Base-by-base conservation (phyloP, 2,329 filamentous ascomycete genomes). In the Apiospora koreana region DNA sequence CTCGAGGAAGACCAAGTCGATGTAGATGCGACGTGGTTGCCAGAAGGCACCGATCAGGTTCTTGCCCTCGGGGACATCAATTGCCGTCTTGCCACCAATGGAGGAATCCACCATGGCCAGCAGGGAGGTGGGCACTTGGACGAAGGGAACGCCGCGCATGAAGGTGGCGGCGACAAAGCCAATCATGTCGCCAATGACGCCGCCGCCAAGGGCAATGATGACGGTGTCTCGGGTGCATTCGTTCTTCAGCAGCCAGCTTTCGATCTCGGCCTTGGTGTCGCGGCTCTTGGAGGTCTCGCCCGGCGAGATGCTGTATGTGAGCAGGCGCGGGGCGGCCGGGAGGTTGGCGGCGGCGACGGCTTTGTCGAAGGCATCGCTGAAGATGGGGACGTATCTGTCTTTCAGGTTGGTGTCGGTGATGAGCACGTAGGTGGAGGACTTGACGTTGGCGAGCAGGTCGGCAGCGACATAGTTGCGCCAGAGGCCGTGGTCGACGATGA, bases 71-170 rank as follows among this genome's bases (percentile, higher is more conserved):
- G 95, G 95, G 0, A 94, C 97, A 79, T 99, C 96, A 81, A 99
- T 98, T 70, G 96, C 96, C 12, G 96, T 99, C 86, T 99, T 99
- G 73, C 96, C 96, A 72, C 96, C 96, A 79, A 99, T 98, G 46
- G 94, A 97, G 64, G 95, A 98, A 82, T 99, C 96, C 54, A 99
- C 96, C 96, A 99, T 99, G 73, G 96, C 91, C 68, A 99, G 87
- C 70, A 99, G 86, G 0, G 95, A 97, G 12, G 96, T 99, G 1
- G 96, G 96, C 65, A 99, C 95, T 82, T 99, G 96, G 54, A 98
- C 94, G 80, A 97, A 97, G 75, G 93, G 93, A 73, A 99, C 92
- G 69, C 96, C 96, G 75, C 96, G 92, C 96, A 99, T 99, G 83
- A 98, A 99, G 46, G 96, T 99, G 48, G 96, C 94, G 28, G 96